Conservation (phyloP, 148 eudicot genomes). For the Euryodendron excelsum region DNA sequence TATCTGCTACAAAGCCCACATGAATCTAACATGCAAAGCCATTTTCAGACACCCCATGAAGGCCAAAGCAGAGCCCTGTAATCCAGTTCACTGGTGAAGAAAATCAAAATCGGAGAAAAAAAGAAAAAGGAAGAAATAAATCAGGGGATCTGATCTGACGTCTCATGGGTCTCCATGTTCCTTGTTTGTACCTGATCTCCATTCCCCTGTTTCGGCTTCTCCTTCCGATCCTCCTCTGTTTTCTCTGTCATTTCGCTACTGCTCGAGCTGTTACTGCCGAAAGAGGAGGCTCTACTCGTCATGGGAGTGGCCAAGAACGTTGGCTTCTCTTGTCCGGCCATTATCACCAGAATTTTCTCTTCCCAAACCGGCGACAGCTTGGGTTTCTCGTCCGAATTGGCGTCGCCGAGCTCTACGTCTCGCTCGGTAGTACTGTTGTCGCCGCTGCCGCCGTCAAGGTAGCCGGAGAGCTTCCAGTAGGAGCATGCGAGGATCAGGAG, state of each 20-base stretch:
- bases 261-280: constrained; percentile 27
- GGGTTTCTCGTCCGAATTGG: constrained; percentile 12
- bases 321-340: constrained; percentile 69
- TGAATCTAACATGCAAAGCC: not conserved
- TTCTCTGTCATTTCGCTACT: constrained; percentile 5
- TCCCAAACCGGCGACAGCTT: constrained; percentile 25
- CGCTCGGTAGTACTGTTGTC: constrained; percentile 29
- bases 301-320: constrained; percentile 64
- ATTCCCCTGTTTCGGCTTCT: constrained; percentile 3
- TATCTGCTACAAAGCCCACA: constrained; percentile 7
- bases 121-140: too few species aligned
- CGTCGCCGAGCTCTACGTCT: constrained; percentile 45
- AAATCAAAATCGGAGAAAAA: too few species aligned
- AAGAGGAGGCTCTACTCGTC: constrained; percentile 30
- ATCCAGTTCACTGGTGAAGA: too few species aligned
- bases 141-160: constrained; percentile 14
- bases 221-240: constrained; percentile 13
- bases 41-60: not conserved
- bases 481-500: constrained; percentile 74
- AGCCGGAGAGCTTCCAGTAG: constrained; percentile 55
- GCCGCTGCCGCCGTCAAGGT: constrained; percentile 16
- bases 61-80: too few species aligned
- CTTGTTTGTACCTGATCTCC: constrained; percentile 18
- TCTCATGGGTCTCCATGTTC: constrained; percentile 14
- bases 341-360: constrained; percentile 51